These are phyloP conservation scores for Chlorophyllum brunneum DNA, from an alignment of 768 basidiomycete species.

Conservation along the genomic window DNA sequence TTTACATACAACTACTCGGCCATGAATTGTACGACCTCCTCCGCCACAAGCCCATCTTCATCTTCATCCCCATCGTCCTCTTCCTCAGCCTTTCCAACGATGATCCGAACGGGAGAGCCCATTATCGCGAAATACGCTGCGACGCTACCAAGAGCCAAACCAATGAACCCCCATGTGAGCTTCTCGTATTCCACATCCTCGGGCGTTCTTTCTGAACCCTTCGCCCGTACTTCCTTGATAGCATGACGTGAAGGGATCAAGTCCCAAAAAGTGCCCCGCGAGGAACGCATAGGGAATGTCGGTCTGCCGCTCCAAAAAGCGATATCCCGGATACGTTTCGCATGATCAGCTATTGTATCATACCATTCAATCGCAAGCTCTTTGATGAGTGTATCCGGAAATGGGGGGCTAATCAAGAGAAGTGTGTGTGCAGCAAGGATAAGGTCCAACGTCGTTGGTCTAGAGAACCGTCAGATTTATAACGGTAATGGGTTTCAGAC, in stretches of 20 bases:
- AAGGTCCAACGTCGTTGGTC: conserved; percentile 62
- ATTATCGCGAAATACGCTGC: conserved; percentile 33
- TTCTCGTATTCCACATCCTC: conserved; percentile 45
- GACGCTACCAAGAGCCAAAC: conserved; percentile 39
- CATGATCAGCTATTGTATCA: conserved; percentile 54
- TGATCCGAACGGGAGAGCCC: conserved; percentile 14
- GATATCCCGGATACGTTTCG: conserved; percentile 41
- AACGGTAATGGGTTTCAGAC: conserved; percentile 12
- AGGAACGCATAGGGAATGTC: conserved; percentile 8
- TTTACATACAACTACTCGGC: not conserved
- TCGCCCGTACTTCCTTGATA: conserved; percentile 12
- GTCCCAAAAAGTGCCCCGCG: conserved; percentile 25
- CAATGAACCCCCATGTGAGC: conserved; percentile 52
- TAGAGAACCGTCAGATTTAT: conserved; percentile 23
- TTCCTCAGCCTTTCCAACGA: conserved; percentile 11
- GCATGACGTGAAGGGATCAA: conserved; percentile 34
- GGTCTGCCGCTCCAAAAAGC: conserved; percentile 23
- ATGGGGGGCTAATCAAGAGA: conserved; percentile 52
- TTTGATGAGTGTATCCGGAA: conserved; percentile 57
- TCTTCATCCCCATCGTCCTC: conserved; percentile 9
- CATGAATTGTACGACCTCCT: not conserved
- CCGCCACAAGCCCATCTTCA: conserved; percentile 10
- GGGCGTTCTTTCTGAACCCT: conserved; percentile 22
- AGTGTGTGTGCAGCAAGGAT: conserved; percentile 67
- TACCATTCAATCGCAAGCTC: conserved; percentile 53